These are phyloP conservation scores for Theobroma cacao DNA, from an alignment of 345 rosid genomes.

Conservation along the genomic window DNA sequence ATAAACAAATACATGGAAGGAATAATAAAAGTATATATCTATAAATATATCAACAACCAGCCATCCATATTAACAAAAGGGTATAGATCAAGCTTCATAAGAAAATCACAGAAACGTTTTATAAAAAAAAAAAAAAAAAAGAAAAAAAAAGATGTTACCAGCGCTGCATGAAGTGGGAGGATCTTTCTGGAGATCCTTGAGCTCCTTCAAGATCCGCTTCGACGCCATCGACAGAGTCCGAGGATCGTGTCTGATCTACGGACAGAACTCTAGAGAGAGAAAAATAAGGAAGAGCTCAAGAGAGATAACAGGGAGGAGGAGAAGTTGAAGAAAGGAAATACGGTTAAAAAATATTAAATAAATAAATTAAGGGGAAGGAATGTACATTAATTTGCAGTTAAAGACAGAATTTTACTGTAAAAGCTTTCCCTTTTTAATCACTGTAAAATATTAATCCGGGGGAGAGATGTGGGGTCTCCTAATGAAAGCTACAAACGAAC, in stretches of 20 bases:
- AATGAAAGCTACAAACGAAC: background rate
- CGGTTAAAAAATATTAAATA: background rate
- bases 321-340: background rate
- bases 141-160: background rate
- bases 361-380: background rate
- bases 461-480: background rate
- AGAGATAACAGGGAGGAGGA: background rate
- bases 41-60: background rate
- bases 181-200: constrained; percentile 18
- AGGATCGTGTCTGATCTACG: background rate
- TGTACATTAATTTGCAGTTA: background rate
- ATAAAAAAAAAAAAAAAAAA: background rate
- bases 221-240: constrained; percentile 7
- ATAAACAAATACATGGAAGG: background rate
- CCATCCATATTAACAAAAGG: background rate
- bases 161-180: constrained; percentile 21
- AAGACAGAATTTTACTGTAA: background rate
- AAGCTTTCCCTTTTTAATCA: background rate
- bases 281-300: background rate
- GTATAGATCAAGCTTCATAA: background rate
- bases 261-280: background rate
- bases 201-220: constrained; percentile 19
- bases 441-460: background rate
- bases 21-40: too few relatives aligned
- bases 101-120: background rate